phyloP scores from a whole-genome alignment of 441 rosid species.

The Erodium chrysanthum region DNA sequence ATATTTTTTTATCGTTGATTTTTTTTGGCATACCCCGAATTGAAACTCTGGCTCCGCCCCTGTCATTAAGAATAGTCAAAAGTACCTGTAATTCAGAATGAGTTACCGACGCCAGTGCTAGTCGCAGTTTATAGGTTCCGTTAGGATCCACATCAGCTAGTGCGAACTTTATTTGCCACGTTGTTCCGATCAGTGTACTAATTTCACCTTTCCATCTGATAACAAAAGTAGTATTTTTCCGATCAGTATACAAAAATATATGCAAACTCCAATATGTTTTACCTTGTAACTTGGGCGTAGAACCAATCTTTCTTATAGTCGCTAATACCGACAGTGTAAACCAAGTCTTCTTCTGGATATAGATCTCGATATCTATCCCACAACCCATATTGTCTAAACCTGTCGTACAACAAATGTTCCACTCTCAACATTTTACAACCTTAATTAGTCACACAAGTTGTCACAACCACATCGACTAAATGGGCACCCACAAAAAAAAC shows the following conservation, averaged over 20 bases:
- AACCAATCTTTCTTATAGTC: slow-evolving; percentile 47
- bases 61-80: too few relatives aligned
- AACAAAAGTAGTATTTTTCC: not conserved
- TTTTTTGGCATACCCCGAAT: too few relatives aligned
- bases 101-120: slow-evolving; percentile 82
- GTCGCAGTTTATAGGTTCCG: slow-evolving; percentile 45
- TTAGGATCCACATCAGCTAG: slow-evolving; percentile 36
- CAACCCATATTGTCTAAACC: slow-evolving; percentile 35
- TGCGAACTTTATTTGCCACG: slow-evolving; percentile 77
- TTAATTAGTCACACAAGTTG: too few relatives aligned
- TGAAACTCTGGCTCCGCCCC: too few relatives aligned
- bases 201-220: slow-evolving; percentile 40
- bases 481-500: too few relatives aligned
- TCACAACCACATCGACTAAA: too few relatives aligned
- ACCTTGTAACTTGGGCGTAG: slow-evolving; percentile 39
- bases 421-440: too few relatives aligned
- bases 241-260: too few relatives aligned
- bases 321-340: slow-evolving; percentile 34
- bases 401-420: slow-evolving; percentile 1
- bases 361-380: slow-evolving; percentile 35
- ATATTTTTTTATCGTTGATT: too few relatives aligned
- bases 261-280: too few relatives aligned
- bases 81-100: slow-evolving; percentile 75
- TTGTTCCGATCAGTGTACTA: slow-evolving; percentile 42
- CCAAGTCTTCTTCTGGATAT: slow-evolving; percentile 40